Conservation (phyloP, 1,139 yeast genomes). For the Lodderomyces elongisporus region DNA sequence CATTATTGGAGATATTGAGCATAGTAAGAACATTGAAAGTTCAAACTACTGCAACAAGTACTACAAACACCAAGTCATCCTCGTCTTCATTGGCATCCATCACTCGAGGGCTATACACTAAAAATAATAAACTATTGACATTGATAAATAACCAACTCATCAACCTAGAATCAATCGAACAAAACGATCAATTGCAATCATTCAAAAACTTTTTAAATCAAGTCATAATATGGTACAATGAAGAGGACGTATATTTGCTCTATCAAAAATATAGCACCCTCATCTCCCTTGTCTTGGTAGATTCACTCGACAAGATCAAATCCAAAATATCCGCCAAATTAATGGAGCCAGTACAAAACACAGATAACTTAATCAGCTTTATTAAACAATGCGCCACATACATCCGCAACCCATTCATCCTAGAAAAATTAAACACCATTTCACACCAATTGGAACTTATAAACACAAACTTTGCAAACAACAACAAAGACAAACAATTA, state of each 20-base stretch:
- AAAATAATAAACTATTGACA: constrained; percentile 29
- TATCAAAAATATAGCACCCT: constrained; percentile 27
- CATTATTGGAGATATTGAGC: constrained; percentile 34
- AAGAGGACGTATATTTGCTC: constrained; percentile 27
- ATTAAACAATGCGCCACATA: constrained; percentile 18
- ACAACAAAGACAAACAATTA: constrained; percentile 18
- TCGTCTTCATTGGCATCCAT: constrained; percentile 25
- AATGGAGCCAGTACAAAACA: constrained; percentile 31
- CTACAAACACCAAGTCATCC: constrained; percentile 10
- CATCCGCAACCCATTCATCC: constrained; percentile 39
- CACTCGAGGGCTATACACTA: constrained; percentile 40
- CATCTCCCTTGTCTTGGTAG: constrained; percentile 9
- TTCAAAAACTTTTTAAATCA: constrained; percentile 37
- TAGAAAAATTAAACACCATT: constrained; percentile 26
- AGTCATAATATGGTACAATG: constrained; percentile 34
- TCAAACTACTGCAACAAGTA: constrained; percentile 10
- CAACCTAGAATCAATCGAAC: constrained; percentile 17
- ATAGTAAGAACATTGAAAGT: constrained; percentile 27
- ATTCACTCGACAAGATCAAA: constrained; percentile 2
- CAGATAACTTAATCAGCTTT: constrained; percentile 22
- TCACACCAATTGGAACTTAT: constrained; percentile 17
- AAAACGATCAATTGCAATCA: constrained; percentile 16
- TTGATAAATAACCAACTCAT: constrained; percentile 17
- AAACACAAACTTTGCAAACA: constrained; percentile 13
- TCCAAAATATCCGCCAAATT: constrained; percentile 18